Base-by-base conservation (phyloP, 1,284 basidiomycete species). In the Puccinia triticina region DNA sequence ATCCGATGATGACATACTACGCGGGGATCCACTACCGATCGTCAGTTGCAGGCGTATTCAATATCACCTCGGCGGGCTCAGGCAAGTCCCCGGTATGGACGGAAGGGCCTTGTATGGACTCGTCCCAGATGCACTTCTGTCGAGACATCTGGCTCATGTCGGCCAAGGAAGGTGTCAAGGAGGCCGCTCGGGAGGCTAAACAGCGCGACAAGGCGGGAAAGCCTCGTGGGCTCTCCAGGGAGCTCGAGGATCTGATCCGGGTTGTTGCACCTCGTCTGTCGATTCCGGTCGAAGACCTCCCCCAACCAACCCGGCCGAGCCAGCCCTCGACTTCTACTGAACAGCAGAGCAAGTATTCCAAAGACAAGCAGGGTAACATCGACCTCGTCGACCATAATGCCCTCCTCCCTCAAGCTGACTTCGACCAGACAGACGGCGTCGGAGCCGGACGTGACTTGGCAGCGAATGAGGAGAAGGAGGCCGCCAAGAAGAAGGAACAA, bases 81-180 rank as follows among this genome's bases (percentile, higher is more conserved):
- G 86, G 88, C 21, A 86, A 86, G 82, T 84, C 86, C 12, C 86
- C 86, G 7, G 84, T 84, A n/a, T 86, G 86, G 86, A 83, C 92
- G 5, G 93, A 95, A 84, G 93, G 93, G 0, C 89, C 92, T 43
- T 98, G 95, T 86, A 90, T 97, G 86, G 95, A 98, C 87, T 95
- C 93, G 85, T 93, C 91, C 43, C 95, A 98, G 87, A 94, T 94
- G 72, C 96, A 93, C 92, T 97, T 98, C 89, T 98, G 95, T 86
- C 89, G 95, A 73, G 95, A 98, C 87, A 89, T 97, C 59, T 98
- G 95, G 95, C 89, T 94, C 26, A 90, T 90, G 84, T 92, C 92
- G 74, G 95, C 95, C 0, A 89, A 90, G 37, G 92, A 93, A 79
- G 92, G 92, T 10, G 85, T 88, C 40, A 91, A 92, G 67, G 77